A percentile compares a stretch with the other conserved stretches of the same genome.
phyloP scores from a whole-genome alignment of 2,329 filamentous ascomycete species.

The Hymenoscyphus occultus region DNA sequence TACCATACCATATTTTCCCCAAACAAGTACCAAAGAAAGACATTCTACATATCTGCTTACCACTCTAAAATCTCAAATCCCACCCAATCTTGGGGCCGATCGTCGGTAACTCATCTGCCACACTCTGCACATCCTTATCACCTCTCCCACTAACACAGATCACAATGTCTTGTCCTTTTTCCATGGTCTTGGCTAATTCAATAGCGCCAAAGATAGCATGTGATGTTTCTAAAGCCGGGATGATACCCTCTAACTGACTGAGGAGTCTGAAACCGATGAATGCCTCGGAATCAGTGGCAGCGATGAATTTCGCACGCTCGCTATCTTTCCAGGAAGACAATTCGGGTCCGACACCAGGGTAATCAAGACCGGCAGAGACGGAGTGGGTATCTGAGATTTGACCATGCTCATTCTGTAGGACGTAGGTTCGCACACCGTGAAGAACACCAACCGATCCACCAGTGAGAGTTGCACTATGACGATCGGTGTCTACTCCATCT shows the following conservation, averaged over 20 bases:
- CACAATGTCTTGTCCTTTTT: slow-evolving; percentile 82
- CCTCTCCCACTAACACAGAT: slow-evolving; percentile 91
- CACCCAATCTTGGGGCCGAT: slow-evolving; percentile 84
- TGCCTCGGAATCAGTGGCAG: slow-evolving; percentile 87
- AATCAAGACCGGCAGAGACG: slow-evolving; percentile 93
- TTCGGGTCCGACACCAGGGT: slow-evolving; percentile 94
- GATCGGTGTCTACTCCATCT: slow-evolving; percentile 80
- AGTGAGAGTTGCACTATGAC: slow-evolving; percentile 84
- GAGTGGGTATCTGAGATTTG: slow-evolving; percentile 96
- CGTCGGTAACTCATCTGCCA: slow-evolving; percentile 87
- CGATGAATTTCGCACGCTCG: slow-evolving; percentile 80
- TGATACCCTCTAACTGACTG: slow-evolving; percentile 89
- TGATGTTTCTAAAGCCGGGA: slow-evolving; percentile 88
- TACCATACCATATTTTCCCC: not conserved
- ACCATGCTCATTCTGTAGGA: slow-evolving; percentile 87
- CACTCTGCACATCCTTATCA: slow-evolving; percentile 98
- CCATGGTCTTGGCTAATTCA: slow-evolving; percentile 89
- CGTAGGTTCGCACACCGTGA: slow-evolving; percentile 93
- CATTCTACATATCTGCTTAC: not conserved
- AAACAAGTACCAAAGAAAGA: not conserved
- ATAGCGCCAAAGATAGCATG: slow-evolving; percentile 90
- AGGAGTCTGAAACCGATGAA: slow-evolving; percentile 83
- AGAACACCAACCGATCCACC: slow-evolving; percentile 88
- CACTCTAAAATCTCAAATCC: slow-evolving; percentile 58
- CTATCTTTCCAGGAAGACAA: slow-evolving; percentile 90